Conservation (phyloP, 176 grass and related monocot species). For the Oryza longistaminata region DNA sequence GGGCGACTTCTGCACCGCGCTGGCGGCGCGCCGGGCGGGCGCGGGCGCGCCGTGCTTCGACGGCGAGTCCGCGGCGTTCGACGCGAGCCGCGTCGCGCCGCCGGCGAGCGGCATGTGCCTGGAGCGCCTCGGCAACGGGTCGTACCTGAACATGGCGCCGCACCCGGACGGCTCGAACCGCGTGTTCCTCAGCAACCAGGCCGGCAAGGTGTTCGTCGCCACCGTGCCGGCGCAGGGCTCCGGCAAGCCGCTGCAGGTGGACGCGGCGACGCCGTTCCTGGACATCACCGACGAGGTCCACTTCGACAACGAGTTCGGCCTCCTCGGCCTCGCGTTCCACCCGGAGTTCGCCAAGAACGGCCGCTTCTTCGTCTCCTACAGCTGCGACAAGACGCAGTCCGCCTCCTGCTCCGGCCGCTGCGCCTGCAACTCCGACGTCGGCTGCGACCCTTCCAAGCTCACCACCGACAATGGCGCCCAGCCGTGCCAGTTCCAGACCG, state of each 20-base stretch:
- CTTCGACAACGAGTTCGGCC: constrained; percentile 59
- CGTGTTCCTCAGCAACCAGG: constrained; percentile 62
- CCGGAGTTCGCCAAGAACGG: constrained; percentile 69
- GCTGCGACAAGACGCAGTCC: constrained; percentile 74
- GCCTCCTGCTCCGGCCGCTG: constrained; percentile 72
- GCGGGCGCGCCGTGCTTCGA: constrained; percentile 54
- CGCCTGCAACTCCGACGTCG: constrained; percentile 83
- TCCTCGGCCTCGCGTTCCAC: constrained; percentile 80
- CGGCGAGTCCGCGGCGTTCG: constrained; percentile 56
- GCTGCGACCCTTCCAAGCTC: constrained; percentile 78
- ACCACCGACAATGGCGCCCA: constrained; percentile 47
- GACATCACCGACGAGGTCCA: constrained; percentile 85
- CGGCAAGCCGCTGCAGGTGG: constrained; percentile 38
- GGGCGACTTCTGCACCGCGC: constrained; percentile 58
- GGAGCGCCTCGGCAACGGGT: constrained; percentile 73
- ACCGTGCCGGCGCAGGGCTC: constrained; percentile 58
- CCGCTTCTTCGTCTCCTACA: constrained; percentile 92
- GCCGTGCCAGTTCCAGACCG: constrained; percentile 78
- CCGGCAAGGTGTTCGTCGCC: constrained; percentile 75
- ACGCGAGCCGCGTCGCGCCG: constrained; percentile 1
- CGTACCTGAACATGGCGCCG: constrained; percentile 77
- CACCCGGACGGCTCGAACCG: constrained; percentile 83
- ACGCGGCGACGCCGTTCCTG: constrained; percentile 57
- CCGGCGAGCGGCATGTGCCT: constrained; percentile 75
- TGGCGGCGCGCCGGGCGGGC: constrained; percentile 26